Conservation (phyloP, 2,329 filamentous ascomycete genomes). For the Colletotrichum sp. region DNA sequence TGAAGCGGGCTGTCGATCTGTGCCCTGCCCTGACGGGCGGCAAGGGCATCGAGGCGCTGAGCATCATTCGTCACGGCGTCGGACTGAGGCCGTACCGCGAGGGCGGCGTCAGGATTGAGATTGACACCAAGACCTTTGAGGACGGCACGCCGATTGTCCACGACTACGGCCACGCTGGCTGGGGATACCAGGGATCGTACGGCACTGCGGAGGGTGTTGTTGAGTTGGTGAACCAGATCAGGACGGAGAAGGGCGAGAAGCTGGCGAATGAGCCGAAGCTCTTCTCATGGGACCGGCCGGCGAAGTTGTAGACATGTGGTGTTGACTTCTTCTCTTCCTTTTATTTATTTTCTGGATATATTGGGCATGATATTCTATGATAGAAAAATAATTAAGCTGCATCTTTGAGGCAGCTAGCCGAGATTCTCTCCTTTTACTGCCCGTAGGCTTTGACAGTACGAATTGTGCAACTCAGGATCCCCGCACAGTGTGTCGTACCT, state of each 20-base stretch:
- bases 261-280: conserved; percentile 33
- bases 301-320: background rate
- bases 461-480: background rate
- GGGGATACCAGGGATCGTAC: conserved; percentile 75
- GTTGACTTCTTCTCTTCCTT: background rate
- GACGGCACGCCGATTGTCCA: conserved; percentile 74
- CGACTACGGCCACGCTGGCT: conserved; percentile 81
- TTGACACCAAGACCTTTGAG: conserved; percentile 61
- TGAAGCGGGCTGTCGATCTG: conserved; percentile 74
- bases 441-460: background rate
- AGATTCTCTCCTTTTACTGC: background rate
- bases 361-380: background rate
- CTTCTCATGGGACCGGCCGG: conserved; percentile 26
- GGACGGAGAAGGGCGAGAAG: conserved; percentile 30
- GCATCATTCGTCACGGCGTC: conserved; percentile 81
- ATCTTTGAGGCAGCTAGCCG: background rate
- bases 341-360: background rate
- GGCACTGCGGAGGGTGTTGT: conserved; percentile 73
- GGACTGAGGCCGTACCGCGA: conserved; percentile 79
- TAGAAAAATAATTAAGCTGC: background rate
- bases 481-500: conserved; percentile 6
- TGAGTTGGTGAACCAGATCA: conserved; percentile 69
- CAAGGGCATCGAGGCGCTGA: conserved; percentile 74
- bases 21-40: conserved; percentile 69
- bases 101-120: conserved; percentile 78